Evolutionary conservation across 2,329 filamentous ascomycete genomes (phyloP).

Genomic region (Amesomyces nigricolor): DNA sequence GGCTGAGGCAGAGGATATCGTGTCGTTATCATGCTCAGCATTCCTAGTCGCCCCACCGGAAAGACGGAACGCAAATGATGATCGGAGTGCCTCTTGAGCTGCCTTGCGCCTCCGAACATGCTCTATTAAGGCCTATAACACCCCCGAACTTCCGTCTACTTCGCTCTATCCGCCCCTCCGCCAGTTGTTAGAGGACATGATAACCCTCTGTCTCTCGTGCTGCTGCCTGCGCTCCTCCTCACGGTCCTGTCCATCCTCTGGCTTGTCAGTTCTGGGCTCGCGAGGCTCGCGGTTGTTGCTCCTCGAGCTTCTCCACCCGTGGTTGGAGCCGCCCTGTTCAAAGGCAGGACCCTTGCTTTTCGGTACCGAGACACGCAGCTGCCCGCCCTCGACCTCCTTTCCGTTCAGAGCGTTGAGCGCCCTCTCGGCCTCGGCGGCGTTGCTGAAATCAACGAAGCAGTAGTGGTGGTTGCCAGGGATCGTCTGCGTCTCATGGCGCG

Average conservation of each 20-base stretch:
- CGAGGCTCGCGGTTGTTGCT: not conserved
- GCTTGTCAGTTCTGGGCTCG: not conserved
- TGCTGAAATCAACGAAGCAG: conserved; percentile 60
- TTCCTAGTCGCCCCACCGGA: no score
- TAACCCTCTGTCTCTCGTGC: conserved; percentile 14
- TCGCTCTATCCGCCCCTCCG: not conserved
- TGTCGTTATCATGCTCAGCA: no score
- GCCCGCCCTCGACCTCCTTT: conserved; percentile 17
- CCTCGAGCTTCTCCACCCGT: not conserved
- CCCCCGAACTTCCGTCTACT: not conserved
- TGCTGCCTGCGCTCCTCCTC: conserved; percentile 1
- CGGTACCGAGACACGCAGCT: conserved; percentile 18
- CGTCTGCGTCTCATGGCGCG: conserved; percentile 48
- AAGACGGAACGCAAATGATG: no score
- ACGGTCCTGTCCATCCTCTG: not conserved
- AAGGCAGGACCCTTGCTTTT: conserved; percentile 11
- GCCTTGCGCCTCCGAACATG: not conserved
- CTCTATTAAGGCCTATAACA: not conserved
- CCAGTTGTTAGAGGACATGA: conserved; percentile 21
- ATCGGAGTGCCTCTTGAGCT: no score
- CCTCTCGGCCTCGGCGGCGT: conserved; percentile 46
- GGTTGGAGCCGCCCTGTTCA: not conserved
- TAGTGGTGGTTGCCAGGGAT: conserved; percentile 54
- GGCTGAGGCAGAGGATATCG: no score
- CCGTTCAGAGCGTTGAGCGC: conserved; percentile 44